Conservation (phyloP, 148 eudicot species). For the Chenopodium formosanum region DNA sequence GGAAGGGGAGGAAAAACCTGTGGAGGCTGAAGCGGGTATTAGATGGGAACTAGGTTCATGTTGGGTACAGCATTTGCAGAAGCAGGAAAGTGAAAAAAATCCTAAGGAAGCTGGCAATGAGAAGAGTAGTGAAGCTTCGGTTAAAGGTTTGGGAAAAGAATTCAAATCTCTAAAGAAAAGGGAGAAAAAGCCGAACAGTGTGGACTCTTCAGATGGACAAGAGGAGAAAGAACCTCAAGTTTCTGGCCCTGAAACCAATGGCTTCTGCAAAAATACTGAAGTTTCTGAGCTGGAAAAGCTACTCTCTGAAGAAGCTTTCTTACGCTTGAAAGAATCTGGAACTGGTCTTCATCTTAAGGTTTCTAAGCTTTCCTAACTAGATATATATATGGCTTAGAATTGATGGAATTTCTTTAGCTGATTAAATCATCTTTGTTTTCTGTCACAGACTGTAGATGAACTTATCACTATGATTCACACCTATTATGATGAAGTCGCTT, state of each 20-base stretch:
- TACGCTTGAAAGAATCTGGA: constrained; percentile 71
- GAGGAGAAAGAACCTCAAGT: constrained; percentile 43
- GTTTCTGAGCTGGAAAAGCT: constrained; percentile 50
- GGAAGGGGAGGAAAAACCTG: constrained; percentile 50
- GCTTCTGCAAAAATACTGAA: constrained; percentile 17
- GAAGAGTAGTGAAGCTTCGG: constrained; percentile 45
- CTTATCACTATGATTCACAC: constrained; percentile 66
- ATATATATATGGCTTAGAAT: not conserved
- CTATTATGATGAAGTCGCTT: constrained; percentile 86
- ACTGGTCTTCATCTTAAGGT: constrained; percentile 94
- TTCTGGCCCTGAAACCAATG: constrained; percentile 31
- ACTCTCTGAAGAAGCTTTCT: constrained; percentile 79
- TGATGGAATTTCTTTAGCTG: not conserved
- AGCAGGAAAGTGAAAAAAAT: constrained; percentile 52
- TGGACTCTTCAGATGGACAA: constrained; percentile 34
- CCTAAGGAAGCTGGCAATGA: constrained; percentile 43
- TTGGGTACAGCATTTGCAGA: constrained; percentile 95
- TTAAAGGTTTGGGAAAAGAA: constrained; percentile 89
- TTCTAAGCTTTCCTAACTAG: not conserved
- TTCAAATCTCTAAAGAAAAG: constrained; percentile 82
- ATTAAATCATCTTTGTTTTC: constrained; percentile 8
- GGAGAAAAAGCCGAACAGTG: constrained; percentile 48
- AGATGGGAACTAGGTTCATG: constrained; percentile 99
- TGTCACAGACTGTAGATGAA: constrained; percentile 74
- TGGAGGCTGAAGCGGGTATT: constrained; percentile 38